These are phyloP conservation scores for Eutrema yunnanense DNA, from an alignment of 345 rosid species.

Conservation along the genomic window DNA sequence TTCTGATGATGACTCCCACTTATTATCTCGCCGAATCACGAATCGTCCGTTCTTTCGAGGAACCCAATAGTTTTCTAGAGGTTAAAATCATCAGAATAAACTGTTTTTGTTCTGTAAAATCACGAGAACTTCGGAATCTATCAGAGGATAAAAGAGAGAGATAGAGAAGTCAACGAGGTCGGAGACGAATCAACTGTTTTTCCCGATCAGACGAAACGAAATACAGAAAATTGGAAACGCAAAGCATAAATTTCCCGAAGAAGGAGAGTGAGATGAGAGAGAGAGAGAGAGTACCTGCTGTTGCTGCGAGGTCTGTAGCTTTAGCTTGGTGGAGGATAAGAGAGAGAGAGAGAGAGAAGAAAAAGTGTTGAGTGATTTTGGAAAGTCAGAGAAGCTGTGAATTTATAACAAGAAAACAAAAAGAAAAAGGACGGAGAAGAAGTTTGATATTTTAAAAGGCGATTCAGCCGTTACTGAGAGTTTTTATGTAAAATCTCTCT, in stretches of 20 bases:
- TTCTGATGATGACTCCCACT: not conserved
- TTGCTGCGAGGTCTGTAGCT: slow-evolving; percentile 7
- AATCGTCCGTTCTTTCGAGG: not conserved
- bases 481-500: not conserved
- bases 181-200: slow-evolving; percentile 1
- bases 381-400: slow-evolving; percentile 16
- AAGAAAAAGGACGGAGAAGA: not conserved
- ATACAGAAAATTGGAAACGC: not conserved
- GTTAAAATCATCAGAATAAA: not conserved
- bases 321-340: not conserved
- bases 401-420: slow-evolving; percentile 9
- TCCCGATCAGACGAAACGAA: not conserved
- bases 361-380: not conserved
- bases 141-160: not conserved
- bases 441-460: not conserved
- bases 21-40: not conserved
- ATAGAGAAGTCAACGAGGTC: slow-evolving; percentile 25
- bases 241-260: not conserved
- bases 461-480: slow-evolving; percentile 3
- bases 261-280: not conserved
- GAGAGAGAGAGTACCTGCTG: slow-evolving; percentile 11
- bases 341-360: not conserved
- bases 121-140: slow-evolving; percentile 5
- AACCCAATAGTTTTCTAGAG: not conserved
- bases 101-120: no score